Evolutionary conservation across 371 early-diverging fungal genomes (phyloP), one percentile per base, ranked within the genome.

Genomic region (Lichtheimia ornata): DNA sequence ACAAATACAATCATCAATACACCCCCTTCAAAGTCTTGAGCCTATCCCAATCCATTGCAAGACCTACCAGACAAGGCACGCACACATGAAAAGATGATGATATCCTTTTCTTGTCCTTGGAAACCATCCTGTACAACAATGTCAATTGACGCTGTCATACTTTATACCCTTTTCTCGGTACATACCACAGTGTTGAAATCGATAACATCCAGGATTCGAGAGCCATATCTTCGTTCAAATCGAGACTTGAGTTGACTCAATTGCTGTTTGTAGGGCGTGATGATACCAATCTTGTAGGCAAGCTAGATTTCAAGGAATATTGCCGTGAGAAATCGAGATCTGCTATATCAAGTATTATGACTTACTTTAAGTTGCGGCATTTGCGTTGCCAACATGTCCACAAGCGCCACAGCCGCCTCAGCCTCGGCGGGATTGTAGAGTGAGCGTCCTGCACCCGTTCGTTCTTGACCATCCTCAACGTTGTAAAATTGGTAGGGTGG

Each of bases 31-130:
- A 11, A 9, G 28, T 28, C 9, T 17, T 44, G 35, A 54, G 53
- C 25, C 14, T 60, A 25, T 56, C 14, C 14, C 14, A 27, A 45
- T 51, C 15, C 50, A 14, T 13, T 35, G 35, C 35, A 2, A 9
- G 4, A 56, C 53, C 60, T 77, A 83, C 84, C 81, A 18, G 66
- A 50, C 20, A 86, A 84, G 2, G 96, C 93, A 44, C 99, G 86
- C 11, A 99, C 99, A 62, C 95, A 94, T 0, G 97, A 95, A 56
- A 98, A 91, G 51, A 98, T 90, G 49, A 98, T 93, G 30, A 97
- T 91, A 28, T 97, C 98, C 72, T 94, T 95, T 66, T 99, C 99
- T 76, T 98, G 97, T 12, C 99, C 99, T 80, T 99, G 99, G 72
- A 98, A 99, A n/a, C 98, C 97, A 72, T 99, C 99, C 56, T 89